These are phyloP conservation scores for Chloris gayana DNA, from an alignment of 176 grass and related monocot genomes.

Conservation along the genomic window DNA sequence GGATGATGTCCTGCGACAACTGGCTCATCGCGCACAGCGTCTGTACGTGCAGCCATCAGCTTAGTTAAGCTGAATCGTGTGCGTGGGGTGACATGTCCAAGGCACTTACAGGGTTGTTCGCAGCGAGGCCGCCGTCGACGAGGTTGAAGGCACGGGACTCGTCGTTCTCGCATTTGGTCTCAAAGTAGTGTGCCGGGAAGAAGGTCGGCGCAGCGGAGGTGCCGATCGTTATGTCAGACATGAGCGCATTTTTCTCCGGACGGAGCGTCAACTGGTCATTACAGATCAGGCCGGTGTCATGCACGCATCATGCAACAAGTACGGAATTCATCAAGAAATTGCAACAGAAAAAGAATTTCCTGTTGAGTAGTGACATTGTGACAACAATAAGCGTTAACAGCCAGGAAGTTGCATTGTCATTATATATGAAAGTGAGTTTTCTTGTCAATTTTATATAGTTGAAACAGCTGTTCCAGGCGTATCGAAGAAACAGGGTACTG, in stretches of 20 bases:
- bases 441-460: background rate
- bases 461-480: background rate
- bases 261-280: constrained; percentile 45
- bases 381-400: background rate
- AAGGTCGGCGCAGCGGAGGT: constrained; percentile 82
- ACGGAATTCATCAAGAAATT: constrained; percentile 15
- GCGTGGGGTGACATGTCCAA: background rate
- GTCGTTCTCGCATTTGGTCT: constrained; percentile 37
- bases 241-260: constrained; percentile 48
- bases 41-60: background rate
- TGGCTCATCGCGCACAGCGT: constrained; percentile 56
- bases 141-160: constrained; percentile 50
- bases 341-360: background rate
- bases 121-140: constrained; percentile 63
- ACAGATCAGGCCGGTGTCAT: background rate
- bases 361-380: background rate
- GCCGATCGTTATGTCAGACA: constrained; percentile 61
- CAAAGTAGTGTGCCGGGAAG: constrained; percentile 71
- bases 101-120: constrained; percentile 73
- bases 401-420: background rate
- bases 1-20: constrained; percentile 52
- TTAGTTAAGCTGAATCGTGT: too few species aligned
- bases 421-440: constrained; percentile 1
- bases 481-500: background rate
- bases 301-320: background rate